Evolutionary conservation across 768 basidiomycete genomes (phyloP), one percentile per base, ranked within the genome.

Genomic region (Lanmaoa pseudosensibilis): DNA sequence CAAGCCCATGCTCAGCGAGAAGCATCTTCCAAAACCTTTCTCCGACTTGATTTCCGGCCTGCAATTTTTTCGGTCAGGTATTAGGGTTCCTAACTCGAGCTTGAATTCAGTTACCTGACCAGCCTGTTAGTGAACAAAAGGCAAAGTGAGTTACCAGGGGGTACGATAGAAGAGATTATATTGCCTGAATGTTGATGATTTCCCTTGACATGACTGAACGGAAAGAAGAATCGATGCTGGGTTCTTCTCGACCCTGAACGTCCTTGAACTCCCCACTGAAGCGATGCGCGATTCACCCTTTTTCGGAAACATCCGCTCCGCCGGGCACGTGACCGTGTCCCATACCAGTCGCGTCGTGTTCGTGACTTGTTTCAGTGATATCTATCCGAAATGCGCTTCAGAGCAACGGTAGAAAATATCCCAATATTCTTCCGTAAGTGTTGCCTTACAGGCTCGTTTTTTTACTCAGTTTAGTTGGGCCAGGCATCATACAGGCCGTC

Each of bases 21-120:
- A 96, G 83, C 81, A 88, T 86, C 57, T 87, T 79, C 94, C 94
- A 97, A 72, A 96, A 98, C 44, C 81, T 80, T 65, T 91, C 89
- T 50, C 93, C 92, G 43, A 91, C 83, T 73, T 87, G 86, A 65
- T 87, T 88, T 60, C 87, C 85, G 30, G 87, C 87, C 84, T 86
- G 47, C 5, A 59, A 30, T 54, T 5, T 50, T 67, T 67, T 55
- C 13, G 5, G 55, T 68, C 50, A 69, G 58, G 59, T 50, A 50
- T 57, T 56, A 58, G 54, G 58, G 51, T 61, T 56, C 46, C 23
- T 37, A 46, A 36, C 36, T 6, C 36, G 34, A 30, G n/a, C n/a
- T 13, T 32, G 33, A 23, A 27, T 50, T 41, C 12, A 41, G 13
- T 60, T 65, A 89, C 88, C 80, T 90, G 89, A 36, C 90, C 90